Base-by-base conservation (phyloP, 148 eudicot species). In the Silene latifolia region DNA sequence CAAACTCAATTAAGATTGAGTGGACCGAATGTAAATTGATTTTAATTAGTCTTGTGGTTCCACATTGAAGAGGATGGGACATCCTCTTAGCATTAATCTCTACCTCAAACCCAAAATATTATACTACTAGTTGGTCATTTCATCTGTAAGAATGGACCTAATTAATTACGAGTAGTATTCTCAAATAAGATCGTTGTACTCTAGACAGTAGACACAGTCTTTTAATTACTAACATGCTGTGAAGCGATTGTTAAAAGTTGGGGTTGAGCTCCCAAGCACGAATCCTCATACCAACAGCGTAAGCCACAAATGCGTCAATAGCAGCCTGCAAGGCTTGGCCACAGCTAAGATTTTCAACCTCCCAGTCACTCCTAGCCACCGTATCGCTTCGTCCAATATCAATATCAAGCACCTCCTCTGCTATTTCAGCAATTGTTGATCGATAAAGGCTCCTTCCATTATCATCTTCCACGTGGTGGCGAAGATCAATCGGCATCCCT, bases 251-350 rank as follows among this genome's bases (percentile, higher is more conserved):
- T 32, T 32, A 32, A 32, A 3, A 2, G 56, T 29, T 10, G 25
- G 68, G 69, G 27, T 66, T 66, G n/a, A 66, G 11, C 4, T 66
- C 6, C 69, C 69, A 66, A 39, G 69, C 69, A 35, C 11, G 1
- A 39, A 66, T 6, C 12, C 23, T 15, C 8, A 66, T n/a, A 18
- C 48, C 69, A 66, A 66, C 7, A 17, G 69, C 47, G 25, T 44
- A 77, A 60, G 74, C 51, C 60, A 77, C 69, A 77, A 60, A 57
- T 47, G 79, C 69, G 13, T 77, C 61, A 76, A 77, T 74, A 27
- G 58, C 72, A 47, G 79, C 79, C 32, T 77, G 63, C 61, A 69
- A 17, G 62, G 69, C 53, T 56, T 77, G 79, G 6, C 25, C 79
- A 35, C 23, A 3, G 29, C 79, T 69, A 18, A 77, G n/a, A 53